Conservation (phyloP, 2,329 filamentous ascomycete species). For the Cladosporium colombiae region DNA sequence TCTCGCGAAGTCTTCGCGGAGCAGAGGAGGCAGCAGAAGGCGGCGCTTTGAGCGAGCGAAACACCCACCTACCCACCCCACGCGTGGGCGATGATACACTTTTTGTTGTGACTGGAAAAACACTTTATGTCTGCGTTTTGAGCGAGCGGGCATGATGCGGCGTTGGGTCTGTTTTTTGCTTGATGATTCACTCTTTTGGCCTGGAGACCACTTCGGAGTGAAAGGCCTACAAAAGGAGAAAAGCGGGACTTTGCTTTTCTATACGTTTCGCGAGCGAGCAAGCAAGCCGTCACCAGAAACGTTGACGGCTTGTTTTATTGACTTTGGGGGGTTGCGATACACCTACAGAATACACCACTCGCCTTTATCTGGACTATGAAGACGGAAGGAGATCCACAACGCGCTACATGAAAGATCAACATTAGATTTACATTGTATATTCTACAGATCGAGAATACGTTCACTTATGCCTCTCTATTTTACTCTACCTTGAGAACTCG, state of each 20-base stretch:
- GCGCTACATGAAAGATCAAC: neutral
- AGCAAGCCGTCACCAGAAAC: neutral
- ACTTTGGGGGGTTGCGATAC: neutral
- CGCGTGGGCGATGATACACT: neutral
- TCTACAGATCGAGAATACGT: neutral
- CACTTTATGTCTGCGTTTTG: slow-evolving; percentile 15
- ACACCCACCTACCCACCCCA: neutral
- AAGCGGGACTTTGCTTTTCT: slow-evolving; percentile 4
- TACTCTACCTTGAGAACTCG: neutral
- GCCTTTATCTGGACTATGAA: neutral
- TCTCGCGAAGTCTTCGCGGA: slow-evolving; percentile 88
- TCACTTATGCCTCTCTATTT: neutral
- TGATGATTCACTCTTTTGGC: neutral
- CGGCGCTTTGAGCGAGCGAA: neutral
- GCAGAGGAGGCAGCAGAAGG: slow-evolving; percentile 65
- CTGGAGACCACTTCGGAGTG: neutral
- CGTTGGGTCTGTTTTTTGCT: neutral
- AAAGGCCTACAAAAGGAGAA: neutral
- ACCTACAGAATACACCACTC: slow-evolving; percentile 10
- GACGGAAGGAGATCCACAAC: neutral
- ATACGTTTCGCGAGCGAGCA: slow-evolving; percentile 2
- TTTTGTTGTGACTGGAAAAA: neutral
- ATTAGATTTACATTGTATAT: neutral
- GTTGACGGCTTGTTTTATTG: neutral
- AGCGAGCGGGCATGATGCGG: slow-evolving; percentile 17